A percentile compares a stretch with the other conserved stretches of the same genome.
These are phyloP conservation scores for Plantago lanceolata DNA, from an alignment of 305 asterid genomes.

Conservation along the genomic window DNA sequence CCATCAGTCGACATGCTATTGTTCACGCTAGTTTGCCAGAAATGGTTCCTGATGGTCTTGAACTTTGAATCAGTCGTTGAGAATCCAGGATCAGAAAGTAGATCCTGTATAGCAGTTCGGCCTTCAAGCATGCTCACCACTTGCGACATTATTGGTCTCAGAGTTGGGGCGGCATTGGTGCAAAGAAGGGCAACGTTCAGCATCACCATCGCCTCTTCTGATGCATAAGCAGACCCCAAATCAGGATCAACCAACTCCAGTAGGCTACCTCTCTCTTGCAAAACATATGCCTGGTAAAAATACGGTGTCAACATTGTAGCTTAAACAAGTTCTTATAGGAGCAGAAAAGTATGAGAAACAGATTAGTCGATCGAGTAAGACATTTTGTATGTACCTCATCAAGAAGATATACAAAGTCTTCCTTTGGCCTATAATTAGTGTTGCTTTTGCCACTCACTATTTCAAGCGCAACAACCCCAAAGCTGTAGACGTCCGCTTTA, in stretches of 20 bases:
- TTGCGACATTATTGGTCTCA: conserved; percentile 83
- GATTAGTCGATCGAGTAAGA: background rate
- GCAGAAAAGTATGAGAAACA: too few relatives aligned
- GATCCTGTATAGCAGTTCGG: conserved; percentile 63
- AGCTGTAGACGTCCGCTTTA: conserved; percentile 94
- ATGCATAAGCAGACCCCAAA: conserved; percentile 58
- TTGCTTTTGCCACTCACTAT: conserved; percentile 89
- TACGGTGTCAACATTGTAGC: too few relatives aligned
- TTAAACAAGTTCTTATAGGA: too few relatives aligned
- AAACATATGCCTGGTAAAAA: conserved; percentile 67
- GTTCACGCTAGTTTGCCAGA: conserved; percentile 63
- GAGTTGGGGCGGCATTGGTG: conserved; percentile 83
- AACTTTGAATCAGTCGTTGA: conserved; percentile 51
- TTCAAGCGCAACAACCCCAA: conserved; percentile 89
- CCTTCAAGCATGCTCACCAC: conserved; percentile 97
- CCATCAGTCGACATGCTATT: conserved; percentile 50
- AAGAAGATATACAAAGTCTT: conserved; percentile 80
- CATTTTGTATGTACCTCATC: conserved; percentile 56
- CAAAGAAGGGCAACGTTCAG: conserved; percentile 78
- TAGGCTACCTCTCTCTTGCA: conserved; percentile 76
- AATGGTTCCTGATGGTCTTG: conserved; percentile 69
- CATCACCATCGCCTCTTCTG: conserved; percentile 70
- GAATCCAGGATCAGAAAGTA: conserved; percentile 73
- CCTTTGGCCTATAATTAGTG: conserved; percentile 74
- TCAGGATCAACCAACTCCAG: conserved; percentile 76